phyloP scores from a whole-genome alignment of 768 basidiomycete genomes.

The Tulasnella calospora region DNA sequence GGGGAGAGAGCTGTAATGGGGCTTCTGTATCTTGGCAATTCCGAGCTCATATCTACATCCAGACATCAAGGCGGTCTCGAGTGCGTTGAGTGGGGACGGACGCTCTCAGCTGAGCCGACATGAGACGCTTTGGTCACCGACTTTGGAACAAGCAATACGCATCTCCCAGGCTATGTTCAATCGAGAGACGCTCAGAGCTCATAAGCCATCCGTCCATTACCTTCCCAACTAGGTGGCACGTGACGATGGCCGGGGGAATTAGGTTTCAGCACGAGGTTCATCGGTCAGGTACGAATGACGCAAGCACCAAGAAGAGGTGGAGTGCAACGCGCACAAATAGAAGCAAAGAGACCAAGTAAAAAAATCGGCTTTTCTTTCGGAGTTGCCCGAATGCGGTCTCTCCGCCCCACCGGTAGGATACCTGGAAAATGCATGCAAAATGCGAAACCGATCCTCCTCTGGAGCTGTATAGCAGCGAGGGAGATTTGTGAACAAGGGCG shows the following conservation, averaged over 20 bases:
- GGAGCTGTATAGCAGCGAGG: neutral
- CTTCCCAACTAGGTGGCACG: neutral
- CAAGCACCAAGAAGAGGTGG: neutral
- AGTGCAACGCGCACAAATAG: neutral
- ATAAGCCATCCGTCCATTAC: too few species aligned
- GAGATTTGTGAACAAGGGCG: neutral
- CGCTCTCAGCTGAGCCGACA: too few species aligned
- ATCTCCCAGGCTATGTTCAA: too few species aligned
- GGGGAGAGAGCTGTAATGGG: too few species aligned
- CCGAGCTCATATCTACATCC: too few species aligned
- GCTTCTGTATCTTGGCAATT: too few species aligned
- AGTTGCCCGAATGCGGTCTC: neutral
- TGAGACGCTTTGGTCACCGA: neutral
- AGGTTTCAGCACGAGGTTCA: neutral
- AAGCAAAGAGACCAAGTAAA: neutral
- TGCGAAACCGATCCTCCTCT: neutral
- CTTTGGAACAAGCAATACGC: neutral
- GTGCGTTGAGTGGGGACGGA: neutral
- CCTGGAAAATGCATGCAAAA: neutral
- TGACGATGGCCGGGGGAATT: neutral
- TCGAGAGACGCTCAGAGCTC: too few species aligned
- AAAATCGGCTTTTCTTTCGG: constrained; percentile 1
- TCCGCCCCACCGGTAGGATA: neutral
- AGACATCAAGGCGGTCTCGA: neutral
- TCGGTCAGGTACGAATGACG: neutral